phyloP scores from a whole-genome alignment of 805 yeast genomes.

The Saturnispora kantuleensis region DNA sequence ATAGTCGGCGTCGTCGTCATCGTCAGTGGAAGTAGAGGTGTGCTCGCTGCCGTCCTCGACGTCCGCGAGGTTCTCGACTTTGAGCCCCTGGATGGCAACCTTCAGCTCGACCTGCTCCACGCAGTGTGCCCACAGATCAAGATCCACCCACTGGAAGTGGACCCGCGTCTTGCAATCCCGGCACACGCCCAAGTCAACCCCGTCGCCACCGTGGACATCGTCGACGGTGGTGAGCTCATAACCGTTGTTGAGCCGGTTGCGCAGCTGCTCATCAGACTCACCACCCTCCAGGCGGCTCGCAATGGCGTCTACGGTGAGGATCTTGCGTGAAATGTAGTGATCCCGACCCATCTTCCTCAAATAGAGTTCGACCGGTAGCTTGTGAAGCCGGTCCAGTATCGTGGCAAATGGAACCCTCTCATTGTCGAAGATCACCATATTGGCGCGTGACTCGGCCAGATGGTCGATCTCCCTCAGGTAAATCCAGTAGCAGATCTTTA shows the following conservation, averaged over 20 bases:
- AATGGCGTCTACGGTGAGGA: neutral
- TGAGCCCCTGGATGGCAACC: neutral
- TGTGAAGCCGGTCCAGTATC: neutral
- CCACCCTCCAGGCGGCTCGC: neutral
- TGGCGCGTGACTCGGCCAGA: neutral
- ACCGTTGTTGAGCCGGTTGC: too few species aligned
- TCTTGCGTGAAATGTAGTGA: neutral
- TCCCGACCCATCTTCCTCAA: slow-evolving; percentile 1
- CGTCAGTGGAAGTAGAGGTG: too few species aligned
- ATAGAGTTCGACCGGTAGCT: neutral
- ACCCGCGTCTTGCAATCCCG: slow-evolving; percentile 39
- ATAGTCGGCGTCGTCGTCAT: slow-evolving; percentile 3
- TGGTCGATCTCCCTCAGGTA: neutral
- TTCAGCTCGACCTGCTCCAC: slow-evolving; percentile 11
- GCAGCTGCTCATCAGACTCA: neutral
- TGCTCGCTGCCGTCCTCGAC: slow-evolving; percentile 2
- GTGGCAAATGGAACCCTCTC: neutral
- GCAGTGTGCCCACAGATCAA: slow-evolving; percentile 19
- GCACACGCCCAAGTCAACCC: slow-evolving; percentile 24
- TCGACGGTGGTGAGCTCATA: neutral
- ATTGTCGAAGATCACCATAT: neutral
- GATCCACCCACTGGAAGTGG: slow-evolving; percentile 37
- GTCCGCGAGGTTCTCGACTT: too few species aligned
- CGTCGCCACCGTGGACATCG: slow-evolving; percentile 9
- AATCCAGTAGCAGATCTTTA: neutral